Evolutionary conservation across 2,329 filamentous ascomycete genomes (phyloP), one percentile per base, ranked within the genome.

Genomic region (Lachnellula hyalina): DNA sequence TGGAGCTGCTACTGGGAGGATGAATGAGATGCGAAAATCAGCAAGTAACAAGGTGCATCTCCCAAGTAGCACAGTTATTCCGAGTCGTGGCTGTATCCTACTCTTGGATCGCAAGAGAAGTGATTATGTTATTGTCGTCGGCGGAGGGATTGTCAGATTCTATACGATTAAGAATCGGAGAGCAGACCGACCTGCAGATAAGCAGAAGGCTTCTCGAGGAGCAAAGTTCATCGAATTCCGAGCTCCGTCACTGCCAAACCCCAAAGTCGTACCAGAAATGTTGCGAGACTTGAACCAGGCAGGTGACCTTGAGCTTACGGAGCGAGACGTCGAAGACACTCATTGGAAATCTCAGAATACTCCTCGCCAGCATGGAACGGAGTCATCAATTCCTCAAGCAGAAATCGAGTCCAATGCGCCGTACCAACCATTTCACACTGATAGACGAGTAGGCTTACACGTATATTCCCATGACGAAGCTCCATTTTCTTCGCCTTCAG

Each of bases 381-480:
- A 76, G 71, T 89, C 73, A 69, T 87, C 74, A 68, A 92, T 82
- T 54, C 83, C 84, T 0, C 82, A 86, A 61, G 90, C 90, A 5
- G 92, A 96, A 74, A 95, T 96, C 61, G 94, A 99, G 68, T 96
- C 93, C 1, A 96, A 93, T 67, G 89, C 92, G 4, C 90, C 93
- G 2, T 97, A 96, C 65, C 92, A 96, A 66, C 93, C 94, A 1
- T 96, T 97, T 74, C 93, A 97, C 69, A 94, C 92, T 0, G 92
- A 97, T 67, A 82, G 84, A 52, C 84, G 93, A 3, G 89, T 97
- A 45, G 83, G 80, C n/a, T 76, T 96, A 28, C 88, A 85, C 62
- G 80, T 90, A 42, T 89, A 86, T 67, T 72, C 56, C 6, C 23
- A 57, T 17, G 54, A 56, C 19, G 58, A 63, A 19, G 23, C 38